Percentiles rank a stretch among this genome's conserved stretches.
These are phyloP conservation scores for Aspergillus oerlinghausenensis DNA, from an alignment of 2,329 filamentous ascomycete species.

Conservation along the genomic window DNA sequence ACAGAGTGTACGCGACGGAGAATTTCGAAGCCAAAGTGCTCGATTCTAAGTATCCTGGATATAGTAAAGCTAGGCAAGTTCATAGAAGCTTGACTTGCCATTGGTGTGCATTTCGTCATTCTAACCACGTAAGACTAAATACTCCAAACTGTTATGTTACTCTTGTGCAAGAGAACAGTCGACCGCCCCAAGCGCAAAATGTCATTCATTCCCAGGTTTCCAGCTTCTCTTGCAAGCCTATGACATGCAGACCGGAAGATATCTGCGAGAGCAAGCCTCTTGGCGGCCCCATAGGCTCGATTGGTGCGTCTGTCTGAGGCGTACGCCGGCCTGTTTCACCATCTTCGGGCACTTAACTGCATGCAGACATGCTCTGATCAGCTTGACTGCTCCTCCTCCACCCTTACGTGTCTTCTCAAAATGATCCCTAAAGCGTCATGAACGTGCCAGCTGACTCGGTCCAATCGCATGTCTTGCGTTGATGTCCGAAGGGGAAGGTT, in stretches of 20 bases:
- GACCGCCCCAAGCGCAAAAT: background rate
- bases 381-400: background rate
- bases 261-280: background rate
- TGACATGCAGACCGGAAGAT: background rate
- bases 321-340: conserved; percentile 23
- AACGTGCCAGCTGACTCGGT: background rate
- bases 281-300: background rate
- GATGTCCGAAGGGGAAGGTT: background rate
- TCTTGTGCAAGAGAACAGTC: too few species aligned
- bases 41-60: background rate
- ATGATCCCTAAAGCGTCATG: background rate
- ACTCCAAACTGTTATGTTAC: too few species aligned
- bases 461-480: background rate
- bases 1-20: background rate
- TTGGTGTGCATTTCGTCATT: too few species aligned
- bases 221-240: background rate
- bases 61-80: background rate
- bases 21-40: background rate
- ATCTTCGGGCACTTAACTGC: conserved; percentile 24
- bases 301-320: background rate
- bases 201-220: background rate
- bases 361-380: conserved; percentile 15
- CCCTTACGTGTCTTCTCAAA: conserved; percentile 25
- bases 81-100: background rate
- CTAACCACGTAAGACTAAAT: too few species aligned